Percentiles rank a stretch among this genome's conserved stretches.
Evolutionary conservation across 257 asterid genomes (phyloP).

Genomic region (Phtheirospermum japonicum): DNA sequence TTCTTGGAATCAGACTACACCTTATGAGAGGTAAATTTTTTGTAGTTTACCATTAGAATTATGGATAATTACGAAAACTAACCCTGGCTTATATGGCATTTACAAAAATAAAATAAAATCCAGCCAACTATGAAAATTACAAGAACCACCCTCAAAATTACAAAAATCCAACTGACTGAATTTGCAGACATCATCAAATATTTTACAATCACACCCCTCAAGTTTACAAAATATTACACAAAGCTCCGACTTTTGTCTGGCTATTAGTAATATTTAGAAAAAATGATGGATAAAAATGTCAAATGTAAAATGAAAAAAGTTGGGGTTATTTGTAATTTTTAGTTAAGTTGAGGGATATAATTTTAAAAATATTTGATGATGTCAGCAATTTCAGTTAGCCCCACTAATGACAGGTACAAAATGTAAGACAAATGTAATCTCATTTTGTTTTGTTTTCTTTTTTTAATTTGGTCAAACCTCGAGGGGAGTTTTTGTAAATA

Average conservation of each 20-base stretch:
- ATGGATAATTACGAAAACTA: not conserved
- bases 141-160: not conserved
- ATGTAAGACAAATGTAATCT: not conserved
- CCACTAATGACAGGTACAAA: not conserved
- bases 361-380: too few relatives aligned
- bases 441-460: too few relatives aligned
- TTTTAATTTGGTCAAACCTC: not conserved
- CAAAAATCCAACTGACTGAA: too few relatives aligned
- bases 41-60: not conserved
- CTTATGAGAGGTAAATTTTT: not conserved
- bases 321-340: not conserved
- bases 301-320: too few relatives aligned
- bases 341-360: not conserved
- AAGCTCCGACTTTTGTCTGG: not conserved
- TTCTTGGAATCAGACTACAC: not conserved
- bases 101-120: not conserved
- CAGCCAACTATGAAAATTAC: not conserved
- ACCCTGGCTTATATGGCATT: not conserved
- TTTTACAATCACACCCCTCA: not conserved
- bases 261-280: not conserved
- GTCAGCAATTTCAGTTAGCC: not conserved
- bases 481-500: not conserved
- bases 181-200: not conserved
- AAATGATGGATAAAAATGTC: not conserved
- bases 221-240: not conserved